A percentile compares a stretch with the other conserved stretches of the same genome.
These are phyloP conservation scores for Neurospora sp. DNA, from an alignment of 495 filamentous ascomycete genomes.

Conservation along the genomic window DNA sequence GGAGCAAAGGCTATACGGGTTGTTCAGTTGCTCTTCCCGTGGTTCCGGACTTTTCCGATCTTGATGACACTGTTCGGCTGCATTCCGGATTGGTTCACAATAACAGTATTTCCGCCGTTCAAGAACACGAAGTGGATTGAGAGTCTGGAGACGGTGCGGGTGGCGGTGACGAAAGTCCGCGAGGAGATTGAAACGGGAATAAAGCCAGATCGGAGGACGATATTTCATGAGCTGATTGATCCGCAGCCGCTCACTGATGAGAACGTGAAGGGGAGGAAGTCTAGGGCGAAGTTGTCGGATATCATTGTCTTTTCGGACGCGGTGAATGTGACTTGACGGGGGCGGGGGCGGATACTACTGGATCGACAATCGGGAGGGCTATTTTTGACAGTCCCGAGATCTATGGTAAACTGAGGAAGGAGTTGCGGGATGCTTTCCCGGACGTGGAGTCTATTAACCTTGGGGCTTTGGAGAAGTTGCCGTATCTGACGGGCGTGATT, in stretches of 20 bases:
- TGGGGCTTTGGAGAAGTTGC: constrained; percentile 17
- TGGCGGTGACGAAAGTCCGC: constrained; percentile 7
- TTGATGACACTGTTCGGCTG: constrained; percentile 5
- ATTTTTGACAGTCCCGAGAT: constrained; percentile 23
- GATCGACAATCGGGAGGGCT: constrained; percentile 27
- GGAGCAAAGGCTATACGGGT: constrained; percentile 7
- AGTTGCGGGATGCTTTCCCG: constrained; percentile 27
- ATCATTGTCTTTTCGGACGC: constrained; percentile 21
- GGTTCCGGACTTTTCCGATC: constrained; percentile 10
- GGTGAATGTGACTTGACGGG: constrained; percentile 17
- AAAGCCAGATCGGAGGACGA: constrained; percentile 9
- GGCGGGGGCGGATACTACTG: constrained; percentile 32
- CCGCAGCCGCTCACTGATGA: constrained; percentile 1
- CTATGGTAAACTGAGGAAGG: constrained; percentile 17
- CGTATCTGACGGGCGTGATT: constrained; percentile 26
- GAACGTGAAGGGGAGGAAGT: constrained; percentile 15
- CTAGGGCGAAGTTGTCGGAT: constrained; percentile 11
- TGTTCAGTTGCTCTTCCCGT: constrained; percentile 8
- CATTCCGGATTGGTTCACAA: constrained; percentile 11
- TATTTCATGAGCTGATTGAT: constrained; percentile 20
- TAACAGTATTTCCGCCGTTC: constrained; percentile 2
- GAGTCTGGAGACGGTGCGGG: constrained; percentile 6
- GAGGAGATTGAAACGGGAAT: constrained; percentile 2
- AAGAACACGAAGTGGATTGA: constrained; percentile 3
- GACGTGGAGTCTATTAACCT: constrained; percentile 11